phyloP scores from a whole-genome alignment of 2,329 filamentous ascomycete species.

The Alternaria consortialis region DNA sequence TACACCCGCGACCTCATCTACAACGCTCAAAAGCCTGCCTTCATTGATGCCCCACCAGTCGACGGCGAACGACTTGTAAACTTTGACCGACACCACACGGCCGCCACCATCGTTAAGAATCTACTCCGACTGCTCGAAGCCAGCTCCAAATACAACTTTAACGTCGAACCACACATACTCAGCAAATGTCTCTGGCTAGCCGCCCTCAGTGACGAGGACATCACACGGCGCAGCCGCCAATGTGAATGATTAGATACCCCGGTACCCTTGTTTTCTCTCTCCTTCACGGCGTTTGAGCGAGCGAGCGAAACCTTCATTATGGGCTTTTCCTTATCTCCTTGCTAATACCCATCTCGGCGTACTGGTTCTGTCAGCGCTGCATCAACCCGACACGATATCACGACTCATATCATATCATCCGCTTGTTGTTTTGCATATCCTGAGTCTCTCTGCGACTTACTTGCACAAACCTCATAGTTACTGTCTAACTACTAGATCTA shows the following conservation, averaged over 20 bases:
- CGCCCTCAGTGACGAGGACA: slow-evolving; percentile 78
- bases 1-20: slow-evolving; percentile 86
- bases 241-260: slow-evolving; percentile 36
- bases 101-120: slow-evolving; percentile 80
- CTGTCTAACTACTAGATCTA: slow-evolving; percentile 28
- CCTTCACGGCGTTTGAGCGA: slow-evolving; percentile 22
- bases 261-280: slow-evolving; percentile 11
- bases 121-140: slow-evolving; percentile 80
- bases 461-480: not conserved
- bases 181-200: slow-evolving; percentile 88
- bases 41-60: slow-evolving; percentile 71
- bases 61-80: slow-evolving; percentile 74
- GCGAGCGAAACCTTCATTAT: slow-evolving; percentile 12
- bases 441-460: slow-evolving; percentile 20
- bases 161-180: slow-evolving; percentile 77
- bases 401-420: slow-evolving; percentile 24
- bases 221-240: slow-evolving; percentile 54
- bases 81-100: slow-evolving; percentile 81
- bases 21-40: slow-evolving; percentile 80
- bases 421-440: slow-evolving; percentile 30
- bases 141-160: slow-evolving; percentile 76
- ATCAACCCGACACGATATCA: slow-evolving; percentile 39
- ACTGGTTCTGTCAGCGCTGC: slow-evolving; percentile 17
- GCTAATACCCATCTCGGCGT: slow-evolving; percentile 33
- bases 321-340: slow-evolving; percentile 24